These are phyloP conservation scores for Albatrellus ellisii DNA, from an alignment of 768 basidiomycete species.

Conservation along the genomic window DNA sequence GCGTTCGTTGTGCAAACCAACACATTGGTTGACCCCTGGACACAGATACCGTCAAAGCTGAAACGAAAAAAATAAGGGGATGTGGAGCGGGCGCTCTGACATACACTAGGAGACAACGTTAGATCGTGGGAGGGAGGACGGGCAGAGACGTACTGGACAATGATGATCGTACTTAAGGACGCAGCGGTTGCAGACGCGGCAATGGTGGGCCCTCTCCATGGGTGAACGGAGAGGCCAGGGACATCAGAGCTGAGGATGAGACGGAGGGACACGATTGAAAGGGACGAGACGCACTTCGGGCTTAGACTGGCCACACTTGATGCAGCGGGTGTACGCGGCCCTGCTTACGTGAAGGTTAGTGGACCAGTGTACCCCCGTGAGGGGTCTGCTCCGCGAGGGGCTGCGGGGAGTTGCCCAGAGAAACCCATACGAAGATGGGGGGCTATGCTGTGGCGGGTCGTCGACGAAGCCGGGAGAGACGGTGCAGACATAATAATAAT, in stretches of 20 bases:
- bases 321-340: constrained; percentile 21
- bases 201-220: constrained; percentile 82
- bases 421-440: constrained; percentile 25
- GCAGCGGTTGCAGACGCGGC: constrained; percentile 81
- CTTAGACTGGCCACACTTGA: constrained; percentile 10
- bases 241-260: background rate
- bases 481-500: constrained; percentile 82
- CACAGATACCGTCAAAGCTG: background rate
- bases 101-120: constrained; percentile 4
- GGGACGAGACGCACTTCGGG: constrained; percentile 7
- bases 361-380: constrained; percentile 38
- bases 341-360: constrained; percentile 35
- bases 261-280: background rate
- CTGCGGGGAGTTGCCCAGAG: constrained; percentile 44
- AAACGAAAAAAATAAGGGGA: no score
- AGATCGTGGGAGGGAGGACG: background rate
- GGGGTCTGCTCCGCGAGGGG: constrained; percentile 15
- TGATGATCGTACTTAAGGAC: constrained; percentile 88
- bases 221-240: background rate
- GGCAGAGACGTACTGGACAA: constrained; percentile 58
- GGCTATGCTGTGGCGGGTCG: constrained; percentile 44
- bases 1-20: constrained; percentile 89
- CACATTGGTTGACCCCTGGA: constrained; percentile 94
- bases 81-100: no score
- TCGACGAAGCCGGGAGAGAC: constrained; percentile 68